Percentiles rank a stretch among this genome's conserved stretches.
These are phyloP conservation scores for Trichoderma sp. DNA, from an alignment of 2,329 filamentous ascomycete genomes.

Conservation along the genomic window DNA sequence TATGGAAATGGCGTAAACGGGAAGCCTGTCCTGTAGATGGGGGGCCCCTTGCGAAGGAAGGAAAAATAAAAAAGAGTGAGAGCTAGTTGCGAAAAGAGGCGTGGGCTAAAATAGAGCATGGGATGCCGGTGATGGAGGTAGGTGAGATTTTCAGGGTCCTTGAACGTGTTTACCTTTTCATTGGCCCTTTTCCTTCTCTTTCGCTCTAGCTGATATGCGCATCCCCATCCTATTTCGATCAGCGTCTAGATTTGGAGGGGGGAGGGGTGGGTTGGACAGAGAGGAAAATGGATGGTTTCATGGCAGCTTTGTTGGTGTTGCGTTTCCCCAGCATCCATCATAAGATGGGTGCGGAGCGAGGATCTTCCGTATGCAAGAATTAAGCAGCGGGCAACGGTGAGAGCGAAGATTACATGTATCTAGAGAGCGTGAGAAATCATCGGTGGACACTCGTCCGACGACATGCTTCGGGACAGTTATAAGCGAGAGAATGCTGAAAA, in stretches of 20 bases:
- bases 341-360: neutral
- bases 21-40: neutral
- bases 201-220: neutral
- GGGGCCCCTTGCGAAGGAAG: neutral
- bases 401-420: neutral
- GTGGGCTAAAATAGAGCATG: neutral
- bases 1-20: neutral
- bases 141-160: conserved; percentile 16
- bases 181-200: neutral
- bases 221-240: neutral
- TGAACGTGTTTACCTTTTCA: neutral
- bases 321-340: neutral
- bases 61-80: neutral
- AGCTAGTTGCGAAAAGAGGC: neutral
- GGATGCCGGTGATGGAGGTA: neutral
- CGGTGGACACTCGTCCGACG: conserved; percentile 1
- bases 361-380: neutral
- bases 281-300: neutral
- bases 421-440: neutral
- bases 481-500: neutral
- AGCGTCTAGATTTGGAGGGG: neutral
- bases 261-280: neutral
- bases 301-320: neutral
- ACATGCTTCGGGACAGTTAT: neutral
- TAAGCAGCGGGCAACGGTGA: neutral